Evolutionary conservation across 345 rosid genomes (phyloP).

Genomic region (Rubroshorea leprosula): DNA sequence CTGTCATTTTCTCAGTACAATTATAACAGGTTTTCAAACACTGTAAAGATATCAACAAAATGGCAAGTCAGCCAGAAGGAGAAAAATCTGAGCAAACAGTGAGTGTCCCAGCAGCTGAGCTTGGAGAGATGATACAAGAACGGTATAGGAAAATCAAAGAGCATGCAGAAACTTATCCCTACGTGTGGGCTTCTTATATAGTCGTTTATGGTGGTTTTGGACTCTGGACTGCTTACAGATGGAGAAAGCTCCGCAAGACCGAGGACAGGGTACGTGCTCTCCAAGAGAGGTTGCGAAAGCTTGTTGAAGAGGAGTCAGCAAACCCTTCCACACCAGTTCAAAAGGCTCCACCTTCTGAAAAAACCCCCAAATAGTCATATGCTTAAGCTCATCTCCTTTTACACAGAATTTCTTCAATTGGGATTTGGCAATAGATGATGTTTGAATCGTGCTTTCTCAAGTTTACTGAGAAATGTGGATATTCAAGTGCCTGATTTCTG

Average conservation of each 20-base stretch:
- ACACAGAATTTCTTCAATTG: not conserved
- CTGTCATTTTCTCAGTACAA: not conserved
- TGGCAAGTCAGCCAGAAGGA: constrained; percentile 18
- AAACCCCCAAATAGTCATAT: constrained; percentile 11
- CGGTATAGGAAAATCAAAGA: constrained; percentile 59
- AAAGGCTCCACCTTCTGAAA: constrained; percentile 28
- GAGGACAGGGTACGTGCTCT: constrained; percentile 85
- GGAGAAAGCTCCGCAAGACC: constrained; percentile 80
- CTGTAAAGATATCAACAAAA: not conserved
- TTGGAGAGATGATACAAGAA: constrained; percentile 36
- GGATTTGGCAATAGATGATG: not conserved
- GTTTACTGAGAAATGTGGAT: not conserved
- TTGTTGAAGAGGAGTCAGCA: constrained; percentile 52
- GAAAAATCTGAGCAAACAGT: constrained; percentile 28
- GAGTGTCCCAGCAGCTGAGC: constrained; percentile 27
- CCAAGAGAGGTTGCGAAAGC: constrained; percentile 55
- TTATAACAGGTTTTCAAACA: not conserved
- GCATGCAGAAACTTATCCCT: constrained; percentile 77
- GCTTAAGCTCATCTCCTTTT: not conserved
- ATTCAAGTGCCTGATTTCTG: not conserved
- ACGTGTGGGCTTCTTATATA: constrained; percentile 85
- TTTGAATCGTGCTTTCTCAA: not conserved
- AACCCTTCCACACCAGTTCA: constrained; percentile 27
- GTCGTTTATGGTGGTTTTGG: constrained; percentile 79
- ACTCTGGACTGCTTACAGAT: constrained; percentile 68